Evolutionary conservation across 345 rosid species (phyloP).

Genomic region (Eucalyptus paniculata): DNA sequence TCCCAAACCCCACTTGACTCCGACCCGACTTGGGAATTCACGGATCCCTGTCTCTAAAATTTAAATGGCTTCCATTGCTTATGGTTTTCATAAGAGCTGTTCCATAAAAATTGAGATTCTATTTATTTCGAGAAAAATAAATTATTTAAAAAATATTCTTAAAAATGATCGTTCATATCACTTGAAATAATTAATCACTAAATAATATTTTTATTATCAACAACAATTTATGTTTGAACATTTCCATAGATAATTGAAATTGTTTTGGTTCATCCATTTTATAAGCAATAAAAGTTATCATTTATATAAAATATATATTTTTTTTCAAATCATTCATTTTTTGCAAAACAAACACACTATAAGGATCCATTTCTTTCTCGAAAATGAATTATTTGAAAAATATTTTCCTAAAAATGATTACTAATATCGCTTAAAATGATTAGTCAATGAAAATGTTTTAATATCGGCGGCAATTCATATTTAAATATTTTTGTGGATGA

Average conservation of each 20-base stretch:
- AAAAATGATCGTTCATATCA: accelerated
- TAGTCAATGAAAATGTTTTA: not conserved
- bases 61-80: not conserved
- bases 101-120: not conserved
- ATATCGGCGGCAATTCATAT: not conserved
- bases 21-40: not conserved
- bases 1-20: not conserved
- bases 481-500: not conserved
- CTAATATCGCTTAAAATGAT: not conserved
- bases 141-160: not conserved
- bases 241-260: not conserved
- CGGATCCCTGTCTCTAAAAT: not conserved
- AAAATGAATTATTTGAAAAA: not conserved
- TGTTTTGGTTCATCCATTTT: not conserved
- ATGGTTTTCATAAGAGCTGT: not conserved
- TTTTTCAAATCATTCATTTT: not conserved
- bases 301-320: not conserved
- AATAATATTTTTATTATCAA: not conserved
- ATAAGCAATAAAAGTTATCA: not conserved
- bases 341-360: not conserved
- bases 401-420: not conserved
- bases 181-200: not conserved
- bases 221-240: not conserved
- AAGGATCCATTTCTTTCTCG: not conserved
- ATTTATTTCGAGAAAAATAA: not conserved